Percentiles rank a stretch among this genome's conserved stretches.
These are phyloP conservation scores for Pseudodiploospora longispora DNA, from an alignment of 2,329 filamentous ascomycete genomes.

Conservation along the genomic window DNA sequence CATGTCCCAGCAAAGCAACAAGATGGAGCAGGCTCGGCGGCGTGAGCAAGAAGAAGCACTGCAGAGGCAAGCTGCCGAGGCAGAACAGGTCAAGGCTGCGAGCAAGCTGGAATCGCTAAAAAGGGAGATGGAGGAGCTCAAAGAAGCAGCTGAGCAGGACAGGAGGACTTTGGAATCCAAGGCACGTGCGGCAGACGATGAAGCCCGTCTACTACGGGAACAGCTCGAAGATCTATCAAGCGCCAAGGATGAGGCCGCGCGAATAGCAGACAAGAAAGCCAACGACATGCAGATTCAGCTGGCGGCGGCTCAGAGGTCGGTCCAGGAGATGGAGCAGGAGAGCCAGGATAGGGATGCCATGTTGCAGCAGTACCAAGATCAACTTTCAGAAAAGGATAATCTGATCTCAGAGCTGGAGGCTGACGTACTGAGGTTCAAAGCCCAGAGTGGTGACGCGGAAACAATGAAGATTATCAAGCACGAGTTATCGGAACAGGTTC, in stretches of 20 bases:
- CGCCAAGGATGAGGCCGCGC: slow-evolving; percentile 61
- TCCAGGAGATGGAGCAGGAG: slow-evolving; percentile 54
- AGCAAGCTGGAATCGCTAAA: slow-evolving; percentile 42
- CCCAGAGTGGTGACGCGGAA: slow-evolving; percentile 78
- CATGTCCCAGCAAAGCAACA: slow-evolving; percentile 70
- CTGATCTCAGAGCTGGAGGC: slow-evolving; percentile 70
- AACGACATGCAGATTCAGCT: slow-evolving; percentile 48
- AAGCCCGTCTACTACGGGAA: slow-evolving; percentile 66
- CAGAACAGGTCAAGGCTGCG: slow-evolving; percentile 40
- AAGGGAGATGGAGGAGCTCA: slow-evolving; percentile 44
- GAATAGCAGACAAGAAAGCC: slow-evolving; percentile 47
- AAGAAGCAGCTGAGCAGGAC: slow-evolving; percentile 42
- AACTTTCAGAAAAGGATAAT: slow-evolving; percentile 59
- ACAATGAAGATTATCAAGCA: slow-evolving; percentile 77
- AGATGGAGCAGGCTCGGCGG: slow-evolving; percentile 69
- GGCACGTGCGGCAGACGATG: slow-evolving; percentile 63
- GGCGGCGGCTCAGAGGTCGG: slow-evolving; percentile 34
- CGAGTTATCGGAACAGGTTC: slow-evolving; percentile 84
- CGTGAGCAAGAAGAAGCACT: slow-evolving; percentile 83
- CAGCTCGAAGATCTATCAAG: slow-evolving; percentile 65
- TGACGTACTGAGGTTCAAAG: slow-evolving; percentile 75
- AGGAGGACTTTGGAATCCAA: slow-evolving; percentile 61
- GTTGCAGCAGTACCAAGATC: slow-evolving; percentile 55
- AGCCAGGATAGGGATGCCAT: slow-evolving; percentile 45
- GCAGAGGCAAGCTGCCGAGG: slow-evolving; percentile 51